A percentile compares a stretch with the other conserved stretches of the same genome.
phyloP scores from a whole-genome alignment of 441 rosid species.

The Bruguiera hainesii region DNA sequence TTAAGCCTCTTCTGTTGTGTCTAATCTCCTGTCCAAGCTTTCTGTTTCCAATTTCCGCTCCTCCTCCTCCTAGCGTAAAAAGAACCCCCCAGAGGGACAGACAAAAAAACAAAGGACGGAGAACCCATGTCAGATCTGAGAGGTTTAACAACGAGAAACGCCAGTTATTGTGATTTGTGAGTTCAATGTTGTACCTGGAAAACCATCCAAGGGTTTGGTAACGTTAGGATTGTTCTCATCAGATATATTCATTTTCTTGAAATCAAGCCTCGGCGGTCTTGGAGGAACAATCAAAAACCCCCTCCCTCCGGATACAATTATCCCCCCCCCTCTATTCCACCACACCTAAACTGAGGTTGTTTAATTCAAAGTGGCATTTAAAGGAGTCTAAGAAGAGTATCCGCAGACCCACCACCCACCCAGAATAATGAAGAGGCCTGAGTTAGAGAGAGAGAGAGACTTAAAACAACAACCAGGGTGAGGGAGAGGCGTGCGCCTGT shows the following conservation, averaged over 20 bases:
- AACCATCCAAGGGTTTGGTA: conserved; percentile 29
- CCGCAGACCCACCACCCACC: too few species aligned
- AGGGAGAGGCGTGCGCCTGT: too few species aligned
- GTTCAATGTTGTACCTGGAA: conserved; percentile 45
- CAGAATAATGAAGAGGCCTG: too few species aligned
- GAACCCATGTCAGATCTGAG: conserved; percentile 32
- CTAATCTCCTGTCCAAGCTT: conserved; percentile 52
- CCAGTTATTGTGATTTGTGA: background rate
- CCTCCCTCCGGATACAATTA: background rate
- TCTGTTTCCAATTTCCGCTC: conserved; percentile 38
- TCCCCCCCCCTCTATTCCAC: too few species aligned
- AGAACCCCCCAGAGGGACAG: too few species aligned
- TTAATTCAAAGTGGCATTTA: too few species aligned
- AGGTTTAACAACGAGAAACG: conserved; percentile 2
- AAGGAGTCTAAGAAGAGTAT: too few species aligned
- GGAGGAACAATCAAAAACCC: conserved; percentile 9
- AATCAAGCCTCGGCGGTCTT: background rate
- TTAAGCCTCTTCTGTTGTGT: conserved; percentile 61
- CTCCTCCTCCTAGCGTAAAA: conserved; percentile 19
- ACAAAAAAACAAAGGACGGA: background rate
- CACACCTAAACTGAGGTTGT: too few species aligned
- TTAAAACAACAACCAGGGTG: too few species aligned
- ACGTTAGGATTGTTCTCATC: conserved; percentile 44
- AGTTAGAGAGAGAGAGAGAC: too few species aligned
- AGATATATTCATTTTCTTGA: conserved; percentile 39